Percentiles rank a stretch among this genome's conserved stretches.
Conservation (phyloP, 2,329 filamentous ascomycete species). For the Onygenales sp. region DNA sequence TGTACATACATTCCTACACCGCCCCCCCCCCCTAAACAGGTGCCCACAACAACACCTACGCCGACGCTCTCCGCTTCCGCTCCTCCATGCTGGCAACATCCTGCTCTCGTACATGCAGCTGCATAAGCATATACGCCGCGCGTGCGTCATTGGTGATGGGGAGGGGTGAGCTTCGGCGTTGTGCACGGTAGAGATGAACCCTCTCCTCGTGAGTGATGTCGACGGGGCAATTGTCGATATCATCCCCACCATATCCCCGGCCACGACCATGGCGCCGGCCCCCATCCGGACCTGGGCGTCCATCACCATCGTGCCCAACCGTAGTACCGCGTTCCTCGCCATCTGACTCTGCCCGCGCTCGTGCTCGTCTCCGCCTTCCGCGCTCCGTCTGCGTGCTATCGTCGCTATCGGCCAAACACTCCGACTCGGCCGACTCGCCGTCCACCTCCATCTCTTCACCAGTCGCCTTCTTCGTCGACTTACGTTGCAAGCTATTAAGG, state of each 20-base stretch:
- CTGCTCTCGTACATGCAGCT: constrained; percentile 21
- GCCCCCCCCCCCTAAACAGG: not conserved
- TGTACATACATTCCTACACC: not conserved
- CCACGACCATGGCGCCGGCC: not conserved
- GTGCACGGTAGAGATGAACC: constrained; percentile 1
- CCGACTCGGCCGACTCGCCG: too few relatives aligned
- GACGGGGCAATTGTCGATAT: not conserved
- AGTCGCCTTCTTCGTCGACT: constrained; percentile 3
- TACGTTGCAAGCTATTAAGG: constrained; percentile 10
- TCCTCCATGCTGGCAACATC: constrained; percentile 17
- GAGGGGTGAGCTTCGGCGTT: constrained; percentile 16
- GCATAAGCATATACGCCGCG: constrained; percentile 29
- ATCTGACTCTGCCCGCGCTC: constrained; percentile 1
- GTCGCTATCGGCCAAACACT: not conserved
- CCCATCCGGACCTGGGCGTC: constrained; percentile 6
- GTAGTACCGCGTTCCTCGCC: constrained; percentile 8
- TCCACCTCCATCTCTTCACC: constrained; percentile 9
- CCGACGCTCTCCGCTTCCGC: constrained; percentile 11
- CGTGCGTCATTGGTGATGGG: constrained; percentile 21
- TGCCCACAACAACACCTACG: constrained; percentile 1
- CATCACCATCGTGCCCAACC: constrained; percentile 5
- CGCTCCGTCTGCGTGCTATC: not conserved
- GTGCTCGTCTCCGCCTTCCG: constrained; percentile 6
- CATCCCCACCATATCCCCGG: not conserved
- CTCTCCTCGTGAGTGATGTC: constrained; percentile 3